These are phyloP conservation scores for Penicillium salamii DNA, from an alignment of 495 filamentous ascomycete species.

Conservation along the genomic window DNA sequence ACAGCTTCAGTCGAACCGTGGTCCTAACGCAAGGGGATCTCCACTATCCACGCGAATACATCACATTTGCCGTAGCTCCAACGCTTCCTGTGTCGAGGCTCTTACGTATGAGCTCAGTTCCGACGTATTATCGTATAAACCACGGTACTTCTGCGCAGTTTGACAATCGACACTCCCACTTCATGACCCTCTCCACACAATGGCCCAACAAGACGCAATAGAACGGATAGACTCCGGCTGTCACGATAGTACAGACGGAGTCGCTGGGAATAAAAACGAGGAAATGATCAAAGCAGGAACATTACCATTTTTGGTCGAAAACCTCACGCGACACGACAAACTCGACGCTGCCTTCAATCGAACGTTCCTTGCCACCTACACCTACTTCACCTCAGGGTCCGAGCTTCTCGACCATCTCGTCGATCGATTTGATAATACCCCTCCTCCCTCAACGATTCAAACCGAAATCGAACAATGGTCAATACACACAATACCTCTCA, in stretches of 20 bases:
- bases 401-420: slow-evolving; percentile 85
- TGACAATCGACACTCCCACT: neutral
- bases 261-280: slow-evolving; percentile 68
- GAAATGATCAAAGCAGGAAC: slow-evolving; percentile 75
- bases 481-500: slow-evolving; percentile 78
- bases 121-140: neutral
- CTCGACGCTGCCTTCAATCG: slow-evolving; percentile 86
- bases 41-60: neutral
- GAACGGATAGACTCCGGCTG: slow-evolving; percentile 1
- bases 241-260: slow-evolving; percentile 43
- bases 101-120: neutral
- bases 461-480: slow-evolving; percentile 70
- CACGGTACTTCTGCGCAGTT: neutral
- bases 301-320: slow-evolving; percentile 79
- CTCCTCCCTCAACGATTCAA: slow-evolving; percentile 63
- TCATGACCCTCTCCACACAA: neutral
- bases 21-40: neutral
- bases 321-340: slow-evolving; percentile 85
- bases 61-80: neutral
- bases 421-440: slow-evolving; percentile 75
- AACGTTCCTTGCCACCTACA: slow-evolving; percentile 87
- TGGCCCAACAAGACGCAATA: slow-evolving; percentile 1
- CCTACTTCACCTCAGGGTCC: slow-evolving; percentile 77
- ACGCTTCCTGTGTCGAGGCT: neutral
- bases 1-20: neutral